These are phyloP conservation scores for Boletus subcaerulescens DNA, from an alignment of 768 basidiomycete genomes.

Conservation along the genomic window DNA sequence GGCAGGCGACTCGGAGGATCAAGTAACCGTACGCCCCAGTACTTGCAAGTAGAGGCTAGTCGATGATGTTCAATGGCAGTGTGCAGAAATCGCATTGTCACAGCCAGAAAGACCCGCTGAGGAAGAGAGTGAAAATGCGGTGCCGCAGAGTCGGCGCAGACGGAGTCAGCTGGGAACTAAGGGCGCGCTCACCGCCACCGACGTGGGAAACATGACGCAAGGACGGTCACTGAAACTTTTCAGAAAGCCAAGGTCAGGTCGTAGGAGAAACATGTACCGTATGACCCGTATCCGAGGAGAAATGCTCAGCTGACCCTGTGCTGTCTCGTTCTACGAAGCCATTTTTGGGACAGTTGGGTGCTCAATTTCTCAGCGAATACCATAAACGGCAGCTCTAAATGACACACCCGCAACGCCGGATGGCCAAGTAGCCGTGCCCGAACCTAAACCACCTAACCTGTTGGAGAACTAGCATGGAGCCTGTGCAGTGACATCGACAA, in stretches of 20 bases:
- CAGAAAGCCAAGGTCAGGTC: conserved; percentile 7
- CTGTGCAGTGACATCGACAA: conserved; percentile 19
- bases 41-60: conserved; percentile 19
- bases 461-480: conserved; percentile 4
- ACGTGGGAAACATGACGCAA: conserved; percentile 26
- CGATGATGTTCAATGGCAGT: conserved; percentile 27
- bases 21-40: conserved; percentile 32
- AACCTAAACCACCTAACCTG: conserved; percentile 2
- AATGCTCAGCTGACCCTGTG: conserved; percentile 25
- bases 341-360: conserved; percentile 1
- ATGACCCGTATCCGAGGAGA: conserved; percentile 23
- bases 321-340: neutral
- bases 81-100: conserved; percentile 32
- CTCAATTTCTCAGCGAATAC: neutral
- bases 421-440: conserved; percentile 21
- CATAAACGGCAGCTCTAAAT: neutral
- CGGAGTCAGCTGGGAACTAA: conserved; percentile 31
- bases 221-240: conserved; percentile 4
- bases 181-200: conserved; percentile 33
- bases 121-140: conserved; percentile 26
- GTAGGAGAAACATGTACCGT: conserved; percentile 6
- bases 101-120: conserved; percentile 30
- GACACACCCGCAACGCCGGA: conserved; percentile 8
- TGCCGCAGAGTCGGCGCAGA: too few relatives aligned
- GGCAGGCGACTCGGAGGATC: conserved; percentile 28